Evolutionary conservation across 192 early-diverging fungal species (phyloP).

Genomic region (Gigaspora rosea): DNA sequence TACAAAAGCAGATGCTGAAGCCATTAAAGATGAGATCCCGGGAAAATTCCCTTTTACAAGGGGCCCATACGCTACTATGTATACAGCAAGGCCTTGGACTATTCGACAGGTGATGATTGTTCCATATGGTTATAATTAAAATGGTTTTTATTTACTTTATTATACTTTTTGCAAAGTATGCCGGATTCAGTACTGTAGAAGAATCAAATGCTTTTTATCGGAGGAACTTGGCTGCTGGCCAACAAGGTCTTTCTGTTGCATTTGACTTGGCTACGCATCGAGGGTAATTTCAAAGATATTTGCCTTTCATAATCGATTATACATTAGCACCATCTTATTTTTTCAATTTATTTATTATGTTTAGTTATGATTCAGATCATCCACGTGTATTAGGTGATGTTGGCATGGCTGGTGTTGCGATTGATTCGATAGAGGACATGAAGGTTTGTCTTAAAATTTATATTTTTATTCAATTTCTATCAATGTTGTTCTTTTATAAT

Average conservation of each 20-base stretch:
- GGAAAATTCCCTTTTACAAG: conserved; percentile 88
- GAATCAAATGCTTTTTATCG: conserved; percentile 88
- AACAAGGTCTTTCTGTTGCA: conserved; percentile 85
- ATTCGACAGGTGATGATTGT: conserved; percentile 65
- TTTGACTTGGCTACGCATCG: conserved; percentile 91
- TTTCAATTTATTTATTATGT: background rate
- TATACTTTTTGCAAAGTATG: conserved; percentile 62
- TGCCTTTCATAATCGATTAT: background rate
- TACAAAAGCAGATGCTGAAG: conserved; percentile 68
- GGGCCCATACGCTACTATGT: conserved; percentile 84
- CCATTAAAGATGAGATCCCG: conserved; percentile 69
- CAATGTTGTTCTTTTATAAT: background rate
- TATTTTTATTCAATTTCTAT: background rate
- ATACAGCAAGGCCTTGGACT: conserved; percentile 83
- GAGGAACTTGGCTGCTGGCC: conserved; percentile 84
- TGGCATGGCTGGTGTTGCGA: conserved; percentile 92
- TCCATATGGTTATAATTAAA: background rate
- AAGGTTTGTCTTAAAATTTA: conserved; percentile 44
- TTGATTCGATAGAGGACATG: conserved; percentile 92
- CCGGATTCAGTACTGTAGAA: conserved; percentile 91
- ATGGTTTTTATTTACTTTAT: background rate
- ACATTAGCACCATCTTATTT: background rate
- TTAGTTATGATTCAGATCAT: conserved; percentile 86
- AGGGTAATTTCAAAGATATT: conserved; percentile 51
- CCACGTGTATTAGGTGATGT: conserved; percentile 88